Evolutionary conservation across 192 early-diverging fungal genomes (phyloP), one percentile per base, ranked within the genome.

Genomic region (Cetraspora pellucida): DNA sequence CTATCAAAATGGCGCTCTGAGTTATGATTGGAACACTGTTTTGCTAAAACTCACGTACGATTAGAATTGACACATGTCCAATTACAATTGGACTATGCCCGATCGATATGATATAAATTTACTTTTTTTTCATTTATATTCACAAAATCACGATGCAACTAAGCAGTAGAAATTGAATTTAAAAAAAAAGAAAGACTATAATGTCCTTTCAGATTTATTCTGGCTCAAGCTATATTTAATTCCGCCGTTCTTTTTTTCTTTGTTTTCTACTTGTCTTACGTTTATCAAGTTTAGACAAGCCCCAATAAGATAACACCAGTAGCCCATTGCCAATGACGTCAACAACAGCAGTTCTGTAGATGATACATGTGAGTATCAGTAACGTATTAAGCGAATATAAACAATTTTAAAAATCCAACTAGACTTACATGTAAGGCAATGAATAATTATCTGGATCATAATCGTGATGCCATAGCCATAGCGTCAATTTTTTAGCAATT

Each of bases 401-500:
- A 66, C 43, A 47, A 37, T 4, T 44, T 72, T 54, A 16, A 52
- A 73, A 72, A 52, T 73, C 19, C 14, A 11, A 44, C 13, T 31
- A n/a, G n/a, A 83, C 87, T 87, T 85, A 89, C 88, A 89, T 46
- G 70, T 88, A 86, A 0, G 88, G 88, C 43, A 87, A 57, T 0
- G 85, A 87, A 80, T 90, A 94, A 80, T 94, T 92, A 66, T 94
- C 93, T 14, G 93, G 93, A 69, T 94, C 91, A 60, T 94, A 92
- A 16, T 87, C 84, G n/a, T 83, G 78, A n/a, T 81, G 72, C 93
- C 93, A 94, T 58, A 91, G 84, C 17, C 78, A 50, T 10, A 81
- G 75, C 19, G 90, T 92, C 63, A 87, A 85, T 14, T 79, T 77
- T 57, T 86, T 85, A 21, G 86, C 89, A 76, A 94, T 80, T 23